Conservation (phyloP, 345 rosid genomes). For the Gossypium ekmanianum region DNA sequence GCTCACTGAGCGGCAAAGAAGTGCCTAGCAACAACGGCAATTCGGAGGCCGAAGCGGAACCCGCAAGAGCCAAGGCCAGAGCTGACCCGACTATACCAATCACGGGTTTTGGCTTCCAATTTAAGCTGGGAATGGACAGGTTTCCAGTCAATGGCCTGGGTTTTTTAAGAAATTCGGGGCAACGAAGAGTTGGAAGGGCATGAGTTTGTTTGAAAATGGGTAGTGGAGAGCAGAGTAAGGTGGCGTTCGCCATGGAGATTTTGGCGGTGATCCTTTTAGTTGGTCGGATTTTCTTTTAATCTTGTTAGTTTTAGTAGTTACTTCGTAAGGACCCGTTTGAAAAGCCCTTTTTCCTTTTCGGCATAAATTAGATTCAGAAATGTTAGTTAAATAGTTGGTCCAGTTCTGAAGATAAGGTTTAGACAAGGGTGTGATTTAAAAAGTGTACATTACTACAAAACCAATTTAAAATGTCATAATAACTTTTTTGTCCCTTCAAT, state of each 20-base stretch:
- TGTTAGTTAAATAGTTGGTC: background rate
- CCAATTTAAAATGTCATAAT: too few species aligned
- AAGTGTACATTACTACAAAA: background rate
- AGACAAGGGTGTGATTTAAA: background rate
- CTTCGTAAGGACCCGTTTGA: background rate
- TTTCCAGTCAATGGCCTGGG: constrained; percentile 7
- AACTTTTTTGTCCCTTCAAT: too few species aligned
- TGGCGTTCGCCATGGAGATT: constrained; percentile 38
- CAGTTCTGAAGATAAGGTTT: background rate
- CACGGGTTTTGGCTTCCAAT: constrained; percentile 19
- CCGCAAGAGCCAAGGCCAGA: constrained; percentile 42
- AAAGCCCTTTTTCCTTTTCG: background rate
- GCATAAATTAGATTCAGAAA: background rate
- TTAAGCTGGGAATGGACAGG: constrained; percentile 2
- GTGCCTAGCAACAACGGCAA: constrained; percentile 37
- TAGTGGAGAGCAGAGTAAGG: constrained; percentile 28
- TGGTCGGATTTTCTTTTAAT: background rate
- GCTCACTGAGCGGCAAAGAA: constrained; percentile 55
- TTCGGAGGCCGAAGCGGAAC: constrained; percentile 48
- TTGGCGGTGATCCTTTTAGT: background rate
- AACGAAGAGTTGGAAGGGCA: constrained; percentile 10
- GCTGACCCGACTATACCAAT: constrained; percentile 56
- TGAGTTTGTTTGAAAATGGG: constrained; percentile 19
- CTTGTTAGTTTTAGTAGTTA: background rate
- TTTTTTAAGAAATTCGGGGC: background rate